Conservation (phyloP, 1,139 yeast species). For the Debaryomycetaceae sp. region DNA sequence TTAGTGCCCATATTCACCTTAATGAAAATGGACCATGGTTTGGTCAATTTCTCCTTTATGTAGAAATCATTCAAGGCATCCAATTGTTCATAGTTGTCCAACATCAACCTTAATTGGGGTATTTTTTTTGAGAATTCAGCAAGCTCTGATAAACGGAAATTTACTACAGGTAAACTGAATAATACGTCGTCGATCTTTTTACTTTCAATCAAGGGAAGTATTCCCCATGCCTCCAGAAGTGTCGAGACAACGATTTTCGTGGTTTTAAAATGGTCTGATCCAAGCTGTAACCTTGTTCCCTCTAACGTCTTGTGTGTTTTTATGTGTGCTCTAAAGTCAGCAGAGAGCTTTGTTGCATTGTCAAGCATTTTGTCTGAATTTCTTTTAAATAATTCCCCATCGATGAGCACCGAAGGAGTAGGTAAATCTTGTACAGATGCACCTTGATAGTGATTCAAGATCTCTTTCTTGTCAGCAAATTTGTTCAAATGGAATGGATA, state of each 20-base stretch:
- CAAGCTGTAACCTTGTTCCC: constrained; percentile 31
- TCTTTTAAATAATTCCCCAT: constrained; percentile 16
- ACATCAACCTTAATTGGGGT: constrained; percentile 50
- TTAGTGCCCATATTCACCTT: constrained; percentile 61
- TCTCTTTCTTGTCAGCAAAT: constrained; percentile 20
- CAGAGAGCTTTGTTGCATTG: constrained; percentile 25
- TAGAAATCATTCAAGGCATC: constrained; percentile 40
- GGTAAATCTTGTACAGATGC: constrained; percentile 25
- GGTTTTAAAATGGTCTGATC: constrained; percentile 22
- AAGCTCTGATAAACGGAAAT: constrained; percentile 50
- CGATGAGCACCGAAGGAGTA: constrained; percentile 34
- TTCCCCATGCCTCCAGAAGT: constrained; percentile 59
- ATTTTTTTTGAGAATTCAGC: constrained; percentile 39
- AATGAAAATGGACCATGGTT: constrained; percentile 54
- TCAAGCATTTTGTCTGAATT: constrained; percentile 31
- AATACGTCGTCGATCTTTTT: constrained; percentile 56
- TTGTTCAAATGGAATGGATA: constrained; percentile 2
- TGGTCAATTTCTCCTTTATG: constrained; percentile 13
- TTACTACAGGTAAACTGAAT: constrained; percentile 67
- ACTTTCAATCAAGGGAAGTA: constrained; percentile 40
- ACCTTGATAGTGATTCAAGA: constrained; percentile 24
- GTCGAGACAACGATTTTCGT: constrained; percentile 68
- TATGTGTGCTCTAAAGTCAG: constrained; percentile 61
- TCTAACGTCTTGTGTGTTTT: constrained; percentile 65
- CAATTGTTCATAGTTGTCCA: constrained; percentile 60